phyloP scores from a whole-genome alignment of 495 filamentous ascomycete genomes.

The Annulohypoxylon maeteangense region DNA sequence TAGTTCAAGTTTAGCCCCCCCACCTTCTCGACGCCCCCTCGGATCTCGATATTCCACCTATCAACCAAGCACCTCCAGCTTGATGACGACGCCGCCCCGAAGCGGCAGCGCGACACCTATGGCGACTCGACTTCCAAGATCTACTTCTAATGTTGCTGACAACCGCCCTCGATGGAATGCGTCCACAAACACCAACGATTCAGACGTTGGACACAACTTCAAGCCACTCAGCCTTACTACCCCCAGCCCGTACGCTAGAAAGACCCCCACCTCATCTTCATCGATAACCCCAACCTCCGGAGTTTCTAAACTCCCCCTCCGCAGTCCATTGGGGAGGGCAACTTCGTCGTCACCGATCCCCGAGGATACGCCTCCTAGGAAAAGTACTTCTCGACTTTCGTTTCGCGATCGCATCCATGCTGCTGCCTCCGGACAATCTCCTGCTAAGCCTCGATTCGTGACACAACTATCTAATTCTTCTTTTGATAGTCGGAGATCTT shows the following conservation, averaged over 20 bases:
- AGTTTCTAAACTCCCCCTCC: slow-evolving; percentile 57
- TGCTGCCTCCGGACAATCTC: slow-evolving; percentile 50
- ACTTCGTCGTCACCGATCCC: slow-evolving; percentile 54
- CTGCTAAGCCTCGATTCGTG: slow-evolving; percentile 51
- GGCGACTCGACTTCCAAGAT: slow-evolving; percentile 59
- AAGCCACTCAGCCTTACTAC: slow-evolving; percentile 72
- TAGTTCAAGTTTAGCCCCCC: slow-evolving; percentile 45
- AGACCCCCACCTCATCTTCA: slow-evolving; percentile 50
- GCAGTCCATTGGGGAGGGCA: slow-evolving; percentile 58
- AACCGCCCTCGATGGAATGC: slow-evolving; percentile 83
- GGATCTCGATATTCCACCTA: slow-evolving; percentile 52
- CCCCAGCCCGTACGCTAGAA: slow-evolving; percentile 70
- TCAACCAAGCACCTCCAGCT: slow-evolving; percentile 48
- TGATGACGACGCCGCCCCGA: slow-evolving; percentile 55
- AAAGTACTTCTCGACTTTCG: slow-evolving; percentile 52
- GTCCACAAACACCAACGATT: slow-evolving; percentile 75
- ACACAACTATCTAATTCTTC: slow-evolving; percentile 41
- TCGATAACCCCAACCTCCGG: slow-evolving; percentile 52
- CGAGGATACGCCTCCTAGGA: slow-evolving; percentile 52
- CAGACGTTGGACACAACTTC: slow-evolving; percentile 75
- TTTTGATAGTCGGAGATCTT: slow-evolving; percentile 57
- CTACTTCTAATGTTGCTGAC: slow-evolving; percentile 57
- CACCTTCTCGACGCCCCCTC: slow-evolving; percentile 41
- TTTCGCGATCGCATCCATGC: slow-evolving; percentile 60
- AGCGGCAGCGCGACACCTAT: slow-evolving; percentile 67